Evolutionary conservation across 768 basidiomycete genomes (phyloP).

Genomic region (Leccinum pellstonianum): DNA sequence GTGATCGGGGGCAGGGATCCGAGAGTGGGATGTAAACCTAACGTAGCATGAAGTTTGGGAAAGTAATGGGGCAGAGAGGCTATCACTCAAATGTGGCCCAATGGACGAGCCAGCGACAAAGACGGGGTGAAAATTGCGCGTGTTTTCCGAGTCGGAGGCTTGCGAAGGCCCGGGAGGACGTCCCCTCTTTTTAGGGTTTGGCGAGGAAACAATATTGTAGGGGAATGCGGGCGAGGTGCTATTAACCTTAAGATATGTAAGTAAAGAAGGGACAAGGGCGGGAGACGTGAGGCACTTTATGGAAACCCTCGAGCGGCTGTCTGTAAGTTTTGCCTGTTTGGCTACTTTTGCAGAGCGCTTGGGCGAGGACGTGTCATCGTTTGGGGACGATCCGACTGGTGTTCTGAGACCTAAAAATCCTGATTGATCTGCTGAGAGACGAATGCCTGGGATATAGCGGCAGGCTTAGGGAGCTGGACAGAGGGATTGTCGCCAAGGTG

Average conservation of each 20-base stretch:
- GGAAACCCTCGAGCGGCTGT: conserved; percentile 63
- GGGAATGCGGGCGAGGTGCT: not conserved
- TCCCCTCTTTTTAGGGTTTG: conserved; percentile 24
- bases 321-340: conserved; percentile 52
- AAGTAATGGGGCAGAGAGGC: conserved; percentile 46
- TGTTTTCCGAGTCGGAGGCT: conserved; percentile 23
- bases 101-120: conserved; percentile 25
- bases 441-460: conserved; percentile 25
- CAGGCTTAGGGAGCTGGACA: conserved; percentile 25
- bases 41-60: conserved; percentile 56
- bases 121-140: conserved; percentile 19
- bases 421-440: conserved; percentile 56
- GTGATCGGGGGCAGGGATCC: conserved; percentile 64
- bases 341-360: conserved; percentile 39
- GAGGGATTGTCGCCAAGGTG: conserved; percentile 34
- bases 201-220: conserved; percentile 18
- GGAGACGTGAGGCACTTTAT: conserved; percentile 49
- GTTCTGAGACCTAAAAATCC: conserved; percentile 53
- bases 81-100: conserved; percentile 51
- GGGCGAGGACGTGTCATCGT: conserved; percentile 61
- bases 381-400: conserved; percentile 47
- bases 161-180: conserved; percentile 25
- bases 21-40: conserved; percentile 60
- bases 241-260: conserved; percentile 35
- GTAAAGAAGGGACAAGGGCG: not conserved